Percentiles rank a stretch among this genome's conserved stretches.
These are phyloP conservation scores for Candida smagusa DNA, from an alignment of 1,139 yeast species.

Conservation along the genomic window DNA sequence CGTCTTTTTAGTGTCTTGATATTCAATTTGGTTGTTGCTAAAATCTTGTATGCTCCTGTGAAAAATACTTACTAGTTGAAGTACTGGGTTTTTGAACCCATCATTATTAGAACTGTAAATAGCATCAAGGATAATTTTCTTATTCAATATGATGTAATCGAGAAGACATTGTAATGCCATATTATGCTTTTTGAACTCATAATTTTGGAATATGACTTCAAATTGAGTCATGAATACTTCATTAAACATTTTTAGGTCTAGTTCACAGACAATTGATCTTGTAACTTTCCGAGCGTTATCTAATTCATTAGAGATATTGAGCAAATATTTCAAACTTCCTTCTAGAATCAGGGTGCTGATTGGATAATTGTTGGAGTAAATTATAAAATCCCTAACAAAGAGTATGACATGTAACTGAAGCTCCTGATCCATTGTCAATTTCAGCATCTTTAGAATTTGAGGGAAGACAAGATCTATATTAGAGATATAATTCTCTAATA, in stretches of 20 bases:
- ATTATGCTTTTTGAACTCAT: background rate
- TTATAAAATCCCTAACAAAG: constrained; percentile 7
- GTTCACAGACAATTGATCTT: constrained; percentile 7
- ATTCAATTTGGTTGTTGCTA: background rate
- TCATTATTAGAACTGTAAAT: background rate
- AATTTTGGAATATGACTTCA: constrained; percentile 1
- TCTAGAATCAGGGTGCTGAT: background rate
- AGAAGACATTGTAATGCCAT: constrained; percentile 8
- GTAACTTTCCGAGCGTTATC: constrained; percentile 4
- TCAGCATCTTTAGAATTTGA: background rate
- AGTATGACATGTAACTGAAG: background rate
- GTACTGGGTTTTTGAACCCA: background rate
- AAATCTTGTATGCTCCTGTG: background rate
- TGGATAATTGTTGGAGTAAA: constrained; percentile 2
- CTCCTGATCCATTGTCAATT: background rate
- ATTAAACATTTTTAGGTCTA: constrained; percentile 7
- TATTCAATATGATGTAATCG: constrained; percentile 9
- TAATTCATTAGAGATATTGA: background rate
- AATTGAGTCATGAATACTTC: constrained; percentile 3
- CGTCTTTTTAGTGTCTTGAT: too few species aligned
- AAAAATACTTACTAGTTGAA: background rate
- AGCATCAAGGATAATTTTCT: constrained; percentile 1
- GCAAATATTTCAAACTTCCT: background rate
- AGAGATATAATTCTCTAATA: too few species aligned
- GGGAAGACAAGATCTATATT: too few species aligned